Evolutionary conservation across 192 early-diverging fungal species (phyloP), one percentile per base, ranked within the genome.

Genomic region (Lobosporangium transversale): DNA sequence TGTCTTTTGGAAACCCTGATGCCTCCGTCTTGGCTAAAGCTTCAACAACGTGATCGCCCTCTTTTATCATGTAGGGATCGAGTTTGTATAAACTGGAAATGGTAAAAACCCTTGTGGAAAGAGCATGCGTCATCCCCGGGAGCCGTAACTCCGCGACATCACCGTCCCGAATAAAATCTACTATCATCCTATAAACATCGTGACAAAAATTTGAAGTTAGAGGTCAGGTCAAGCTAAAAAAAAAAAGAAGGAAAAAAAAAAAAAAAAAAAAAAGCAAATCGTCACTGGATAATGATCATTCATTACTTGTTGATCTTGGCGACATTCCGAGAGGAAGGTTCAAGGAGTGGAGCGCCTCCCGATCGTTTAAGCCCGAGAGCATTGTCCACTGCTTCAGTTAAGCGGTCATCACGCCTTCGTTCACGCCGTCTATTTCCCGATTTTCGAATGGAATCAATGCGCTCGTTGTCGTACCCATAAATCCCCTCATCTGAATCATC

Each of bases 81-180:
- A n/a, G n/a, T n/a, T n/a, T n/a, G n/a, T n/a, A n/a, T n/a, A n/a
- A n/a, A n/a, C n/a, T n/a, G n/a, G n/a, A n/a, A n/a, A n/a, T n/a
- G n/a, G n/a, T n/a, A n/a, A n/a, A n/a, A n/a, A n/a, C n/a, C n/a
- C n/a, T n/a, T n/a, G n/a, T n/a, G n/a, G n/a, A 58, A 36, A 68
- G 58, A 3, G 66, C 51, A 33, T 55, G 79, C 18, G 29, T 40
- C 83, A 84, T 78, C 0, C 80, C 78, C 0, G 67, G 64, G 44
- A 84, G 70, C 43, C 81, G 78, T 9, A 78, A 55, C 10, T 61
- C 76, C n/a, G 17, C 15, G 5, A 15, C 12, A 15, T 23, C 15
- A 17, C 33, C 35, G 12, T 71, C 53, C 18, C 26, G 51, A 12
- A 61, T 43, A 53, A 70, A 62, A 14, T 60, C 43, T 33, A 56